Evolutionary conservation across 2,329 filamentous ascomycete genomes (phyloP).

Genomic region (Sarocladiaceae sp.): DNA sequence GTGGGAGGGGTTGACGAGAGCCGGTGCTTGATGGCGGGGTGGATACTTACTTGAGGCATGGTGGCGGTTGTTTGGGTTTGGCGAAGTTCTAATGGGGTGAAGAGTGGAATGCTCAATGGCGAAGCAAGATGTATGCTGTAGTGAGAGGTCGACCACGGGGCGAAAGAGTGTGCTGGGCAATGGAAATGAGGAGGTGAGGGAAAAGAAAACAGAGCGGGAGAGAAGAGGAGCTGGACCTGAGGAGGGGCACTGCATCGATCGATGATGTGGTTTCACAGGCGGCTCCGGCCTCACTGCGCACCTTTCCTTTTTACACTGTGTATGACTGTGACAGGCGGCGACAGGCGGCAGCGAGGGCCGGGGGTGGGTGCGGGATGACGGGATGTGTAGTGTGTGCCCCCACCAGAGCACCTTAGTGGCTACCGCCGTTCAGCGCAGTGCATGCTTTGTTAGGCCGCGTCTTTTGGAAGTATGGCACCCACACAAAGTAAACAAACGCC

Average conservation of each 20-base stretch:
- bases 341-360: constrained; percentile 3
- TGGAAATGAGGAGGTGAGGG: constrained; percentile 7
- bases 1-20: neutral
- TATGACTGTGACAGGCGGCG: neutral
- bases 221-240: constrained; percentile 10
- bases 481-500: constrained; percentile 11
- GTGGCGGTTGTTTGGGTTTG: constrained; percentile 18
- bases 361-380: neutral
- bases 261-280: neutral
- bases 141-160: neutral
- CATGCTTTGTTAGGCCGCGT: neutral
- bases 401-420: constrained; percentile 7
- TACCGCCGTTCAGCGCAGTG: neutral
- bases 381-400: constrained; percentile 1
- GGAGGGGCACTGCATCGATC: constrained; percentile 1
- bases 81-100: neutral
- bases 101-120: neutral
- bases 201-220: constrained; percentile 12
- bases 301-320: neutral
- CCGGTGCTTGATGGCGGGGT: constrained; percentile 6
- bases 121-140: neutral
- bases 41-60: constrained; percentile 27
- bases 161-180: constrained; percentile 5
- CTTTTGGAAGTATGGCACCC: neutral
- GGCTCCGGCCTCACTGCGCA: no score